Evolutionary conservation across 2,329 filamentous ascomycete genomes (phyloP).

Genomic region (Pyricularia grisea): DNA sequence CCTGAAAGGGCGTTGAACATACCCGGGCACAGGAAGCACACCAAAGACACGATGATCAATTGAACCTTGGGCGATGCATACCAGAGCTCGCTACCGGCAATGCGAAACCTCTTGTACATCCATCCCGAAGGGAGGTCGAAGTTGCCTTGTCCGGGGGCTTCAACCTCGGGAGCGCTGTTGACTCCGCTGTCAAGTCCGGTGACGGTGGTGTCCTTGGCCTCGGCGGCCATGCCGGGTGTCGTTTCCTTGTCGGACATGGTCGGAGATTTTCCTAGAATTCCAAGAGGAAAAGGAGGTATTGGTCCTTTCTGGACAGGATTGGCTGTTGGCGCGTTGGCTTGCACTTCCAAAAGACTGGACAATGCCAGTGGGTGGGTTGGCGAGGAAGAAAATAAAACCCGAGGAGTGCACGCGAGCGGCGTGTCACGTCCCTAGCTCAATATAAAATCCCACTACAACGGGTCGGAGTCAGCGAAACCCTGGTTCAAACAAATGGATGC

Average conservation of each 20-base stretch:
- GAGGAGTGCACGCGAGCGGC: not conserved
- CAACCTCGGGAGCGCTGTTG: not conserved
- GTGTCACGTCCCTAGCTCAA: not conserved
- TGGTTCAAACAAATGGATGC: not conserved
- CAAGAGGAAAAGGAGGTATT: too few species aligned
- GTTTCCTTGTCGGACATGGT: constrained; percentile 3
- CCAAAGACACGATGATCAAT: constrained; percentile 60
- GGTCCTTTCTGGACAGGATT: too few species aligned
- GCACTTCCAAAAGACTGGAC: not conserved
- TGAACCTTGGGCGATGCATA: constrained; percentile 68
- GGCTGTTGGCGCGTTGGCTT: not conserved
- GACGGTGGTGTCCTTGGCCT: not conserved
- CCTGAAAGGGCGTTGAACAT: constrained; percentile 19
- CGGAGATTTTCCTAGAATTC: too few species aligned
- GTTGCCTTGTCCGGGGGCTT: not conserved
- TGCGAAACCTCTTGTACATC: constrained; percentile 55
- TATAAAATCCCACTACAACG: not conserved
- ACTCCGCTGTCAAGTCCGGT: not conserved
- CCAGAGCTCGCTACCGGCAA: constrained; percentile 47
- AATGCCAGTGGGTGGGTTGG: not conserved
- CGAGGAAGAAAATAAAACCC: not conserved
- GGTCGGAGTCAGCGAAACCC: not conserved
- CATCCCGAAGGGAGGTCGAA: constrained; percentile 41
- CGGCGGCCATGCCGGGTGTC: not conserved
- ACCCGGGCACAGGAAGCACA: constrained; percentile 38